Evolutionary conservation across 441 rosid genomes (phyloP).

Genomic region (Arabidopsis lyrata): DNA sequence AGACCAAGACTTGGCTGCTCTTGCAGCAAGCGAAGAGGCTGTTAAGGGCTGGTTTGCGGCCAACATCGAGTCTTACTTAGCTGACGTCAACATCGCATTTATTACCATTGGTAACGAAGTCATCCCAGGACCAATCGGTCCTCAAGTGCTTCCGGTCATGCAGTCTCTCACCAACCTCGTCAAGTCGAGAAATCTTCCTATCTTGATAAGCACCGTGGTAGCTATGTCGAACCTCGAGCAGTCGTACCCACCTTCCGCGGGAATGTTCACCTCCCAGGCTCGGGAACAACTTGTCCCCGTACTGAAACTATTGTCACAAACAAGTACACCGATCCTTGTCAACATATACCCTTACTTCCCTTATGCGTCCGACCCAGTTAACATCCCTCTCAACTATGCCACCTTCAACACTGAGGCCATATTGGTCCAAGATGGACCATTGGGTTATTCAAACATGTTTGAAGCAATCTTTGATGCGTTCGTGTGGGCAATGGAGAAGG

Average conservation of each 20-base stretch:
- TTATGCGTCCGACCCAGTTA: constrained; percentile 20
- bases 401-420: not conserved
- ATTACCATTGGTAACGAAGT: constrained; percentile 47
- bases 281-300: constrained; percentile 29
- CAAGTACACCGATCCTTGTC: constrained; percentile 22
- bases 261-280: constrained; percentile 20
- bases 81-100: constrained; percentile 20
- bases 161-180: constrained; percentile 37
- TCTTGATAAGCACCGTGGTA: constrained; percentile 44
- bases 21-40: constrained; percentile 30
- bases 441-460: constrained; percentile 38
- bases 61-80: constrained; percentile 42
- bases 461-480: constrained; percentile 39
- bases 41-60: constrained; percentile 43
- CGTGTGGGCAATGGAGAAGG: constrained; percentile 40
- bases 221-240: constrained; percentile 13
- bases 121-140: constrained; percentile 41
- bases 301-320: constrained; percentile 5
- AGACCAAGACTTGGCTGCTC: constrained; percentile 35
- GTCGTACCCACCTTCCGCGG: constrained; percentile 51
- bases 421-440: constrained; percentile 25
- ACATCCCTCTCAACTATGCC: constrained; percentile 34
- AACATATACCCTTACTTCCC: constrained; percentile 37
- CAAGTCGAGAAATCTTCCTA: not conserved
- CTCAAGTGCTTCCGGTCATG: constrained; percentile 41